Conservation (phyloP, 768 basidiomycete species). For the Favolaschia claudopus region DNA sequence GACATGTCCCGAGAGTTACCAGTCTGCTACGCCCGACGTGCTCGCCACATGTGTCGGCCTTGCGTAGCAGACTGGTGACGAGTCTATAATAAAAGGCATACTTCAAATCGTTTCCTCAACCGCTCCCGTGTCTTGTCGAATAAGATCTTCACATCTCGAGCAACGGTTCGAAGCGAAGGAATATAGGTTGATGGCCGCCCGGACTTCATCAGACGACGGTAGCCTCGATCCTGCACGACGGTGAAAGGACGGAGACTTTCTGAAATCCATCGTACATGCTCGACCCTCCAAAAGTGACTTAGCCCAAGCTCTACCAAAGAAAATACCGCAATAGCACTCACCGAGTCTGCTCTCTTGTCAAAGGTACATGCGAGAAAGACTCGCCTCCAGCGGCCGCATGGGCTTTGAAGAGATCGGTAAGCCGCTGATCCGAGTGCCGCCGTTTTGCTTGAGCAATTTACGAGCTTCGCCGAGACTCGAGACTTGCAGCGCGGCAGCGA, state of each 20-base stretch:
- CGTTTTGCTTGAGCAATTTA: too few species aligned
- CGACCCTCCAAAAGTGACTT: constrained; percentile 20
- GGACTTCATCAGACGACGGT: constrained; percentile 32
- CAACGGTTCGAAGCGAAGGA: constrained; percentile 26
- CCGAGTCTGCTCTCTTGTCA: constrained; percentile 32
- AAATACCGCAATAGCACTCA: constrained; percentile 9
- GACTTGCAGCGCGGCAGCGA: background rate
- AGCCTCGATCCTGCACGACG: constrained; percentile 30
- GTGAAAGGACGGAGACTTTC: constrained; percentile 30
- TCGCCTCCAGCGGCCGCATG: background rate
- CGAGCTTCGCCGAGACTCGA: background rate
- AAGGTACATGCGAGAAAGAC: constrained; percentile 31
- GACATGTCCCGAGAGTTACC: too few species aligned
- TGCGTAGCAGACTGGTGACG: too few species aligned
- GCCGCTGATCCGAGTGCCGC: too few species aligned
- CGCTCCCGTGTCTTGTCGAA: constrained; percentile 22
- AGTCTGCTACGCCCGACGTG: too few species aligned
- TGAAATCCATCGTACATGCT: constrained; percentile 32
- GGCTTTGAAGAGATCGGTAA: background rate
- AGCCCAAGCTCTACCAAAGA: background rate
- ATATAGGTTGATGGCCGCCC: constrained; percentile 31
- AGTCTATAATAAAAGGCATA: background rate
- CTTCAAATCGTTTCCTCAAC: constrained; percentile 23
- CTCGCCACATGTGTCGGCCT: too few species aligned
- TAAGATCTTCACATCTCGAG: constrained; percentile 23